A percentile compares a stretch with the other conserved stretches of the same genome.
These are phyloP conservation scores for Escovopsis weberi DNA, from an alignment of 2,329 filamentous ascomycete species.

Conservation along the genomic window DNA sequence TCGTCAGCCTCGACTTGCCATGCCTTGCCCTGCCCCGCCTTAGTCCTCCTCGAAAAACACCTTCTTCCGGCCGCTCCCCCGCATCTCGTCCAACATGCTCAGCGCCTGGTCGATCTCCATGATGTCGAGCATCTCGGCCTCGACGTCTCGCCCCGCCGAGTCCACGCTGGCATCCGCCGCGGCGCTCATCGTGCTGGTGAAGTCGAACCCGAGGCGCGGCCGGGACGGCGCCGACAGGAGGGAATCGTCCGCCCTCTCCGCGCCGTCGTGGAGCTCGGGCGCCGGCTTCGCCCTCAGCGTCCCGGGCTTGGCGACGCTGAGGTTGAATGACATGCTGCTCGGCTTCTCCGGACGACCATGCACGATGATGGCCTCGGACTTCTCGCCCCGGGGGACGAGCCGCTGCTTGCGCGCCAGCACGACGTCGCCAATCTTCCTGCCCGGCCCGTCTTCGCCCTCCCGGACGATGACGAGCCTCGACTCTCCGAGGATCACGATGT, in stretches of 20 bases:
- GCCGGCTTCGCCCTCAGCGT: slow-evolving; percentile 19
- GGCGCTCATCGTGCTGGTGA: slow-evolving; percentile 34
- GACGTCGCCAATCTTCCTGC: slow-evolving; percentile 25
- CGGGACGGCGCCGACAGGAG: slow-evolving; percentile 14
- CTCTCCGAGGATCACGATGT: slow-evolving; percentile 41
- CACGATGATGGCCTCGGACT: slow-evolving; percentile 39
- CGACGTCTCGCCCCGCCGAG: slow-evolving; percentile 36
- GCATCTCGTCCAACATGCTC: slow-evolving; percentile 36
- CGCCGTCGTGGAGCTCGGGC: slow-evolving; percentile 12
- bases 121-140: slow-evolving; percentile 48
- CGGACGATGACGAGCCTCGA: slow-evolving; percentile 39
- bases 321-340: slow-evolving; percentile 32
- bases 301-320: slow-evolving; percentile 30
- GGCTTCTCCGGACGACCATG: slow-evolving; percentile 28
- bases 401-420: slow-evolving; percentile 19
- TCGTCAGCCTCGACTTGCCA: background rate
- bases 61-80: slow-evolving; percentile 33
- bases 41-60: slow-evolving; percentile 35
- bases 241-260: slow-evolving; percentile 9
- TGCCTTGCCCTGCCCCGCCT: slow-evolving; percentile 1
- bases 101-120: slow-evolving; percentile 50
- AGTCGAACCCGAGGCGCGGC: slow-evolving; percentile 29
- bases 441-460: slow-evolving; percentile 34
- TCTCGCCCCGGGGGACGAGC: slow-evolving; percentile 24
- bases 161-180: slow-evolving; percentile 39